Base-by-base conservation (phyloP, 2,329 filamentous ascomycete genomes). In the Bipolaris victoriae region DNA sequence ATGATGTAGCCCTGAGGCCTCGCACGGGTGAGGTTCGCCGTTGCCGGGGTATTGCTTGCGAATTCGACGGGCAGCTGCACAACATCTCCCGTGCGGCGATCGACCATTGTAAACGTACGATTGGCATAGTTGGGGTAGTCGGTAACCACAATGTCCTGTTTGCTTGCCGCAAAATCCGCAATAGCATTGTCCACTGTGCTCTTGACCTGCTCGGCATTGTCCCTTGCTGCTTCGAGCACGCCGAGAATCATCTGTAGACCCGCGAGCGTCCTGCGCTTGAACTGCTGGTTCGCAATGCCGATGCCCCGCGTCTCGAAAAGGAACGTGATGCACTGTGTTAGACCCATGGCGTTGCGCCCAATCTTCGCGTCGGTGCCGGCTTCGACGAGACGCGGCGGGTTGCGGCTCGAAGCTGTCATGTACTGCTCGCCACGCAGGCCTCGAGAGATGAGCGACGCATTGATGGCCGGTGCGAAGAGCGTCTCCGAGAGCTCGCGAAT, bases 291-390 rank as follows among this genome's bases (percentile, higher is more conserved):
- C 4, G 75, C 75, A 22, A 77, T 67, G 0, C 70, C 70, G 18
- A 77, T 76, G 3, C 75, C 75, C 5, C 75, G 64, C 6, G 68
- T 71, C 54, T 77, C 74, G 47, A 71, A 73, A 5, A 77, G 66
- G 45, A 77, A 76, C 0, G 71, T 72, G 1, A 77, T 56, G 13
- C 66, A 68, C 51, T 77, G 75, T 1, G 69, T 72, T 7, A 77
- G 60, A 2, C 73, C 75, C 69, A 76, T 74, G 13, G 70, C 69
- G 37, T 77, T 76, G 18, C 75, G 68, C 1, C 74, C 75, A 36
- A 76, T 77, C 45, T 74, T 76, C 3, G 71, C 72, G 46, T 75
- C 72, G 4, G 68, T 76, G 4, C 69, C 73, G 2, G 74, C 74
- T 60, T 77, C 75, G 9, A 70, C 57, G 13, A 75, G 61, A 0